Evolutionary conservation across 2,329 filamentous ascomycete genomes (phyloP).

Genomic region (Cryphonectria naterciae): DNA sequence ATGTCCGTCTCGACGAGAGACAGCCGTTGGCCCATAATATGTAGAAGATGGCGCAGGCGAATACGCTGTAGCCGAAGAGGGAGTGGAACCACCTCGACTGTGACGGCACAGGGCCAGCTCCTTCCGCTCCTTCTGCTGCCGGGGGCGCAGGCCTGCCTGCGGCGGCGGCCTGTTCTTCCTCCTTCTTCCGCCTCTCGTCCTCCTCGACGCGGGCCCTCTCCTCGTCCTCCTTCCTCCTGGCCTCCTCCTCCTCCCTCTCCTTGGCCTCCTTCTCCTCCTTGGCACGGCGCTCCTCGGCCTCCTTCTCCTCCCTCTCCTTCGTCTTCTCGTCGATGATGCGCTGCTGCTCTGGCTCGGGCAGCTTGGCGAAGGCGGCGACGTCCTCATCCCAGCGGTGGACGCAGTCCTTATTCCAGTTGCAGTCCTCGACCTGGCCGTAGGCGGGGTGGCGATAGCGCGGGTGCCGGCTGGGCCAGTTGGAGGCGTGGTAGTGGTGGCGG

Average conservation of each 20-base stretch:
- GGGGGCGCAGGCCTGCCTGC: slow-evolving; percentile 26
- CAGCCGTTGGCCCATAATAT: slow-evolving; percentile 17
- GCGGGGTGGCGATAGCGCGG: slow-evolving; percentile 69
- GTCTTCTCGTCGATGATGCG: slow-evolving; percentile 46
- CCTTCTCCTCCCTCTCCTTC: slow-evolving; percentile 35
- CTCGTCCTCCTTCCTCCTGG: slow-evolving; percentile 38
- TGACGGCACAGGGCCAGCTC: background rate
- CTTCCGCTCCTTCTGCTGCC: background rate
- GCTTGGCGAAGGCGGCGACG: slow-evolving; percentile 60
- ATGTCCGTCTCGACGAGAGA: background rate
- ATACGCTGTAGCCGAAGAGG: slow-evolving; percentile 9
- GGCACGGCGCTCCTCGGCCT: slow-evolving; percentile 29
- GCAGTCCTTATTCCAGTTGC: slow-evolving; percentile 70
- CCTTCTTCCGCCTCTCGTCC: slow-evolving; percentile 32
- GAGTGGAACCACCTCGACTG: slow-evolving; percentile 14
- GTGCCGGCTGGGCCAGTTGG: slow-evolving; percentile 69
- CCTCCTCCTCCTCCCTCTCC: slow-evolving; percentile 41
- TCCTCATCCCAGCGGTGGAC: slow-evolving; percentile 68
- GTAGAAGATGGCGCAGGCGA: slow-evolving; percentile 8
- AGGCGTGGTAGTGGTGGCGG: slow-evolving; percentile 76
- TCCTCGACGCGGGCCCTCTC: slow-evolving; percentile 27
- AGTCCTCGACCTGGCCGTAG: slow-evolving; percentile 71
- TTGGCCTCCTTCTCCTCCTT: slow-evolving; percentile 34
- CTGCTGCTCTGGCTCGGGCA: slow-evolving; percentile 63
- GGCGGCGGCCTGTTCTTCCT: slow-evolving; percentile 26